Evolutionary conservation across 2,329 filamentous ascomycete species (phyloP).

Genomic region (Xylaria sp.): DNA sequence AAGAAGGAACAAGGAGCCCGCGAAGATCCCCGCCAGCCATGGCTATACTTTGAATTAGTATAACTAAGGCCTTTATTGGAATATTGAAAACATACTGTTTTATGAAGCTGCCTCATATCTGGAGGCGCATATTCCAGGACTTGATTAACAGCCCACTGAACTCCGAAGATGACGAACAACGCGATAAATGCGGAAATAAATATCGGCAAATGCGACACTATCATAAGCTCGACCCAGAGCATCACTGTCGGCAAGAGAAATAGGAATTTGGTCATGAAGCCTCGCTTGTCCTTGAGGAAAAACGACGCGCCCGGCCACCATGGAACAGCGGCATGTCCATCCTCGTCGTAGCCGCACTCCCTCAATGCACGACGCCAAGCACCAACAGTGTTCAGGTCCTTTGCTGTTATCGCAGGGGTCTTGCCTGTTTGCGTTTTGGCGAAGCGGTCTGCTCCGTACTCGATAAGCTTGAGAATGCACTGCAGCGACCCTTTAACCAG

Average conservation of each 20-base stretch:
- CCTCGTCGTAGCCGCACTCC: slow-evolving; percentile 84
- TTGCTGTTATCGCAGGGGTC: slow-evolving; percentile 84
- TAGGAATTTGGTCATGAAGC: slow-evolving; percentile 84
- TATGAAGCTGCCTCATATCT: slow-evolving; percentile 90
- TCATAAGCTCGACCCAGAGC: slow-evolving; percentile 75
- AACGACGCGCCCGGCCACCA: slow-evolving; percentile 79
- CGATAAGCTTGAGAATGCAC: slow-evolving; percentile 92
- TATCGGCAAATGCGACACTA: slow-evolving; percentile 78
- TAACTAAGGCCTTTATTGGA: background rate
- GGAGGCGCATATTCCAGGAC: slow-evolving; percentile 83
- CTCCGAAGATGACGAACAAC: slow-evolving; percentile 70
- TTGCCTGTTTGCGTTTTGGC: slow-evolving; percentile 90
- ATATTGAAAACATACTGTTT: slow-evolving; percentile 72
- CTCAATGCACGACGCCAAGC: slow-evolving; percentile 86
- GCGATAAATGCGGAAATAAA: slow-evolving; percentile 81
- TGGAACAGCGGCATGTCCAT: slow-evolving; percentile 76
- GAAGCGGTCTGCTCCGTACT: slow-evolving; percentile 95
- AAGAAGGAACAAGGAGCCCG: slow-evolving; percentile 84
- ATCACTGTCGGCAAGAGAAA: slow-evolving; percentile 89
- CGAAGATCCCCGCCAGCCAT: slow-evolving; percentile 93
- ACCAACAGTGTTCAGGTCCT: slow-evolving; percentile 86
- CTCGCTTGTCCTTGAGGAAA: slow-evolving; percentile 79
- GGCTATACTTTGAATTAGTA: slow-evolving; percentile 64
- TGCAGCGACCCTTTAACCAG: slow-evolving; percentile 90
- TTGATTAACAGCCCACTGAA: slow-evolving; percentile 83